phyloP scores from a whole-genome alignment of 768 basidiomycete genomes.

The Trametes sanguinea region DNA sequence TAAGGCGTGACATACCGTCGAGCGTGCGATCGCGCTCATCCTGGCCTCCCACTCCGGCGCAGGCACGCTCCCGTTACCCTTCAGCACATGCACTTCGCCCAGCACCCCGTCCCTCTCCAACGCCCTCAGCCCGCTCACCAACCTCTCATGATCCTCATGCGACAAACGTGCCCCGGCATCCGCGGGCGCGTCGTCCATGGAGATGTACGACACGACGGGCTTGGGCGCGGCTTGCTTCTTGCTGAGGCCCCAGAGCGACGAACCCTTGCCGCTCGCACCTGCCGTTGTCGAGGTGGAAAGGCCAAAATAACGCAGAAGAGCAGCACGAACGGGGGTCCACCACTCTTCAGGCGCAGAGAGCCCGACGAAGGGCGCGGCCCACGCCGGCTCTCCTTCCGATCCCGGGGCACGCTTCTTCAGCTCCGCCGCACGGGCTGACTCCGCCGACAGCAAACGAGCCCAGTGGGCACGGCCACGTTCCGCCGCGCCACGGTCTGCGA shows the following conservation, averaged over 20 bases:
- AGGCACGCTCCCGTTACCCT: constrained; percentile 38
- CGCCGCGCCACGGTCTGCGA: constrained; percentile 77
- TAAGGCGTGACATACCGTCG: constrained; percentile 53
- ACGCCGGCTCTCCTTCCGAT: constrained; percentile 40
- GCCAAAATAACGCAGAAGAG: constrained; percentile 39
- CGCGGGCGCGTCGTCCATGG: constrained; percentile 53
- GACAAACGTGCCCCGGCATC: constrained; percentile 50
- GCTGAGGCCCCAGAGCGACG: constrained; percentile 38
- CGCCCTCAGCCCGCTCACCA: constrained; percentile 57
- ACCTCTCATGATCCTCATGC: constrained; percentile 55
- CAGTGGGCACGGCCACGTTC: constrained; percentile 33
- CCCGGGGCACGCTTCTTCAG: constrained; percentile 20
- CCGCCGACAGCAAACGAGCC: not conserved
- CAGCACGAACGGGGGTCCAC: constrained; percentile 56
- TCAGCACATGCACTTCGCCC: constrained; percentile 57
- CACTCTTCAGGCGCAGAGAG: constrained; percentile 53
- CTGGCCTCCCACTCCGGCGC: constrained; percentile 58
- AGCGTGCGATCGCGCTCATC: constrained; percentile 64
- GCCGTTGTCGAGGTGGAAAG: constrained; percentile 36
- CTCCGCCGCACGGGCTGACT: constrained; percentile 12
- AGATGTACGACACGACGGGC: constrained; percentile 66
- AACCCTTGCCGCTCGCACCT: constrained; percentile 41
- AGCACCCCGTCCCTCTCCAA: constrained; percentile 48
- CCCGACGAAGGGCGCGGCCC: constrained; percentile 47
- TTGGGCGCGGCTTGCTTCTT: constrained; percentile 31